phyloP scores from a whole-genome alignment of 2,329 filamentous ascomycete species.

The Cladosporium halotolerans region DNA sequence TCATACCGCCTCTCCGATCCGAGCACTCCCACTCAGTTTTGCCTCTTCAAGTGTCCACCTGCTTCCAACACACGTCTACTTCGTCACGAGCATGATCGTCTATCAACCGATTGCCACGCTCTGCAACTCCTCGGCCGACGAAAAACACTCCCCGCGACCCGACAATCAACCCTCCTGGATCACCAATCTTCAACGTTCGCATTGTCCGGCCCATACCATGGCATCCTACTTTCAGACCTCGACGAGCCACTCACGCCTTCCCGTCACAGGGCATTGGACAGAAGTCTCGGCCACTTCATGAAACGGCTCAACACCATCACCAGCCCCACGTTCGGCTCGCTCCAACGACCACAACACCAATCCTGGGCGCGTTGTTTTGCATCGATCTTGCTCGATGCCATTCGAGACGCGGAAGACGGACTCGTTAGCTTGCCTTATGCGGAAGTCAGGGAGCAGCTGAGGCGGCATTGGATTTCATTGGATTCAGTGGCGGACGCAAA shows the following conservation, averaged over 20 bases:
- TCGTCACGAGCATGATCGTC: constrained; percentile 37
- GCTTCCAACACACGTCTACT: constrained; percentile 33
- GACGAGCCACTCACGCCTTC: constrained; percentile 28
- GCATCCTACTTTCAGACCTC: constrained; percentile 22
- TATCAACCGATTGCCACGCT: constrained; percentile 35
- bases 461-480: constrained; percentile 38
- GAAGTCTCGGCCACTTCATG: constrained; percentile 35
- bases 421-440: constrained; percentile 52
- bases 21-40: constrained; percentile 18
- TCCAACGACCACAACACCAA: constrained; percentile 27
- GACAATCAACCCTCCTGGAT: constrained; percentile 33
- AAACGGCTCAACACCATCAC: constrained; percentile 40
- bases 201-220: constrained; percentile 25
- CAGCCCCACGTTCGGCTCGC: constrained; percentile 46
- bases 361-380: constrained; percentile 51
- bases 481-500: constrained; percentile 46
- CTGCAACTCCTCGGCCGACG: constrained; percentile 34
- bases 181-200: constrained; percentile 25
- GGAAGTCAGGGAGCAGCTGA: constrained; percentile 46
- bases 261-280: constrained; percentile 35
- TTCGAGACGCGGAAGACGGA: constrained; percentile 55
- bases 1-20: constrained; percentile 36
- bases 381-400: constrained; percentile 44
- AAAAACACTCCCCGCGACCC: constrained; percentile 28
- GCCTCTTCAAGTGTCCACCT: constrained; percentile 39